Base-by-base conservation (phyloP, 306 rosid genomes). In the Crotalaria pallida region DNA sequence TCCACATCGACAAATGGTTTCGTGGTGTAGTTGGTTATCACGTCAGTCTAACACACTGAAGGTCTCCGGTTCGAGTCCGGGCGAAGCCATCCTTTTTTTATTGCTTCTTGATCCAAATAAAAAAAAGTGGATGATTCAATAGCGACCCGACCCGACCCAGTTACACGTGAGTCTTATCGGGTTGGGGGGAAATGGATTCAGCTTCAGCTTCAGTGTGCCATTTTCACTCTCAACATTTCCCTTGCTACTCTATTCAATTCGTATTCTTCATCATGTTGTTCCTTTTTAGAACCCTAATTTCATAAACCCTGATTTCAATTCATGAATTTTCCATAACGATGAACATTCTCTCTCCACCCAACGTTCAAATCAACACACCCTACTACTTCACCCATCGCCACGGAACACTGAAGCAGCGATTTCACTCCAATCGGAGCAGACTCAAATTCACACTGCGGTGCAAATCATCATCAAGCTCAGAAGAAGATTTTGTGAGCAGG, bases 51-150 rank as follows among this genome's bases (percentile, higher is more conserved):
- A 88, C 90, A 92, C 96, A 87, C 94, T 85, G 92, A 82, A 79
- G 88, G 87, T 87, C 87, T 82, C 81, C 84, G 86, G 90, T 85
- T 81, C 88, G 79, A 88, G 34, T 58, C 93, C 87, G 87, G 85
- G 80, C 82, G 88, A 83, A 67, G 90, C 91, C 91, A 38, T 7
- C 6, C n/a, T n/a, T n/a, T n/a, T n/a, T n/a, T n/a, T n/a, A n/a
- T n/a, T n/a, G n/a, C n/a, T n/a, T n/a, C n/a, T n/a, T n/a, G n/a
- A n/a, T n/a, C n/a, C n/a, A n/a, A n/a, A 24, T 24, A 3, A 24
- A 24, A 24, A 24, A 1, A 24, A n/a, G n/a, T 24, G 3, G 27
- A 24, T 24, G 3, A 24, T 24, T 3, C 27, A 24, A 24, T 24
- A 24, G 27, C 31, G 36, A 31, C 36, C 36, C 36, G 36, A 31